phyloP scores from a whole-genome alignment of 768 basidiomycete species.

The Psilocybe subaeruginosa region DNA sequence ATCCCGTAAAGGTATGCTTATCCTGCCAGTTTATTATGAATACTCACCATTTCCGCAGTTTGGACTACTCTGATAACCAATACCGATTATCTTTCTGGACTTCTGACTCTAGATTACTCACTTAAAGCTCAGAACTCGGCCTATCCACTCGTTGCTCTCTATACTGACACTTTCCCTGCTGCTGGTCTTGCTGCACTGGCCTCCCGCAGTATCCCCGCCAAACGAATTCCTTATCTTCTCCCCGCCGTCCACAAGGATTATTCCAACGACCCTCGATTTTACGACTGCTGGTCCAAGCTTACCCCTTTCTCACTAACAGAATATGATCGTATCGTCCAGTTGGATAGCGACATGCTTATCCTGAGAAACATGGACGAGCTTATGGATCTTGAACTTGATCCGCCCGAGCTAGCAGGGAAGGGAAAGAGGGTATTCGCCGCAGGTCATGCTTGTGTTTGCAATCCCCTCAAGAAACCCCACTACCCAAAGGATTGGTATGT shows the following conservation, averaged over 20 bases:
- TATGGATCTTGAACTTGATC: conserved; percentile 10
- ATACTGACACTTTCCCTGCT: conserved; percentile 7
- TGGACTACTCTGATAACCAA: conserved; percentile 11
- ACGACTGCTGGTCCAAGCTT: conserved; percentile 12
- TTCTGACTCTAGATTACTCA: conserved; percentile 9
- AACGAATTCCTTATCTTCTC: conserved; percentile 9
- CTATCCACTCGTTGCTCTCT: conserved; percentile 5
- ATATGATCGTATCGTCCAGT: conserved; percentile 8
- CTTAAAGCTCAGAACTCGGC: conserved; percentile 8
- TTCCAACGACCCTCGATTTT: conserved; percentile 9
- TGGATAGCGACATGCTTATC: conserved; percentile 11
- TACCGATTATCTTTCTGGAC: conserved; percentile 6
- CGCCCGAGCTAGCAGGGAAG: conserved; percentile 3
- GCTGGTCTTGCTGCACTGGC: conserved; percentile 4
- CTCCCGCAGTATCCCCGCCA: conserved; percentile 5
- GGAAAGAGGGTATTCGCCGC: conserved; percentile 6
- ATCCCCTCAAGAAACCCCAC: conserved; percentile 9
- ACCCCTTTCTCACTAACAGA: conserved; percentile 10
- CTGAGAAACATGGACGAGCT: conserved; percentile 8
- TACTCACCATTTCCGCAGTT: not conserved
- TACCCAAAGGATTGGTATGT: conserved; percentile 10
- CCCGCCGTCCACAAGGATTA: conserved; percentile 7
- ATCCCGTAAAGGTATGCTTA: conserved; percentile 1
- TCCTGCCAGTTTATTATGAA: not conserved
- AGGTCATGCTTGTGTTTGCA: conserved; percentile 10